Conservation (phyloP, 371 early-diverging fungal species). For the Mortierella sp. region DNA sequence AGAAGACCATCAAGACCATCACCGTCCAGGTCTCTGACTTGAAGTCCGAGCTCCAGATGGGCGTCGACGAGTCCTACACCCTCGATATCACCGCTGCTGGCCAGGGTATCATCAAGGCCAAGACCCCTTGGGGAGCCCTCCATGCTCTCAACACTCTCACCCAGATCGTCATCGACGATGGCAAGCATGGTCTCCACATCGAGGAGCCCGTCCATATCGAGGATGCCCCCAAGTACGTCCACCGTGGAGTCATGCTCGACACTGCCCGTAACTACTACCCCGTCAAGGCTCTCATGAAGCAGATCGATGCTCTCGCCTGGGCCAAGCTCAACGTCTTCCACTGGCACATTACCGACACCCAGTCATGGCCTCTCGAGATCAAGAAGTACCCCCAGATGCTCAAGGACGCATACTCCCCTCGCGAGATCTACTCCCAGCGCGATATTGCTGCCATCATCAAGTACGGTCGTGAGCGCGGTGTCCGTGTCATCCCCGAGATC, state of each 20-base stretch:
- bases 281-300: slow-evolving; percentile 70
- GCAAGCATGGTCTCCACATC: slow-evolving; percentile 40
- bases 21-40: slow-evolving; percentile 57
- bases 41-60: slow-evolving; percentile 59
- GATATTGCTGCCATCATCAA: slow-evolving; percentile 72
- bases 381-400: slow-evolving; percentile 73
- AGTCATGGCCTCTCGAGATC: slow-evolving; percentile 81
- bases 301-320: slow-evolving; percentile 81
- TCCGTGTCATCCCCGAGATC: slow-evolving; percentile 84
- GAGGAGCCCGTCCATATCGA: slow-evolving; percentile 72
- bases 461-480: slow-evolving; percentile 79
- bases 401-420: slow-evolving; percentile 76
- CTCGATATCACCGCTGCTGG: slow-evolving; percentile 67
- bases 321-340: slow-evolving; percentile 90
- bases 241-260: slow-evolving; percentile 85
- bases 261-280: slow-evolving; percentile 85
- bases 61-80: slow-evolving; percentile 79
- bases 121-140: slow-evolving; percentile 82
- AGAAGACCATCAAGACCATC: slow-evolving; percentile 23
- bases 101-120: slow-evolving; percentile 65
- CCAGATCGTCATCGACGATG: slow-evolving; percentile 71
- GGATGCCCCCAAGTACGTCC: slow-evolving; percentile 77
- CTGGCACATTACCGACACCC: slow-evolving; percentile 88
- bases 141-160: slow-evolving; percentile 83
- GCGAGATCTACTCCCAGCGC: slow-evolving; percentile 66